Evolutionary conservation across 352 stramenopile genomes (phyloP).

Genomic region (Globisporangium parvum): DNA sequence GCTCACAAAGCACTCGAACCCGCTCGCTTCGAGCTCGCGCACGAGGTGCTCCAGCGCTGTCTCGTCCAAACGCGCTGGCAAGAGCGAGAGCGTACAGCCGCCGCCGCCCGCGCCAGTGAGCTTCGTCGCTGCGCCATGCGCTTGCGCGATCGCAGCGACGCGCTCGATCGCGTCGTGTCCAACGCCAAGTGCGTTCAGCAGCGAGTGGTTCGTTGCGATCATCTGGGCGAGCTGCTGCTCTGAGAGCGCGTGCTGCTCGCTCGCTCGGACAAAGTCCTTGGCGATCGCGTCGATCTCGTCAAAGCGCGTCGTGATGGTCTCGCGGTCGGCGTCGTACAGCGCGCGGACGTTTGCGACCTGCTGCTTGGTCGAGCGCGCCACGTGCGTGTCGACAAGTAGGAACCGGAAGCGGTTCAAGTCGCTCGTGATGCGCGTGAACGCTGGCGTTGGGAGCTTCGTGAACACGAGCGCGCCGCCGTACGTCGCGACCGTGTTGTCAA

Average conservation of each 20-base stretch:
- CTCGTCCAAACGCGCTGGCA: conserved; percentile 41
- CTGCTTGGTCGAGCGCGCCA: conserved; percentile 83
- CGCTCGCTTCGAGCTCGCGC: conserved; percentile 33
- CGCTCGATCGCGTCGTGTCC: conserved; percentile 77
- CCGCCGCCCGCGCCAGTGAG: conserved; percentile 87
- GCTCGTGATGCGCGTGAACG: conserved; percentile 36
- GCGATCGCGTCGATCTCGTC: conserved; percentile 76
- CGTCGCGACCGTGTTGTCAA: conserved; percentile 90
- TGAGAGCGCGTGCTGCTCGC: conserved; percentile 29
- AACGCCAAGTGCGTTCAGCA: conserved; percentile 77
- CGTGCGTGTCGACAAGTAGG: conserved; percentile 88
- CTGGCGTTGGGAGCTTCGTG: conserved; percentile 39
- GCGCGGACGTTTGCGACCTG: conserved; percentile 74
- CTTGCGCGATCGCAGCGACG: not conserved
- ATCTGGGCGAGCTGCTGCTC: conserved; percentile 34
- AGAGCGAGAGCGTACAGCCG: conserved; percentile 84
- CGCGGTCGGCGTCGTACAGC: conserved; percentile 47
- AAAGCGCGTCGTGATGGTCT: conserved; percentile 49
- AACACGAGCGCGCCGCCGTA: conserved; percentile 87
- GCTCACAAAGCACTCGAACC: conserved; percentile 55
- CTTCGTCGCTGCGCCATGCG: conserved; percentile 72
- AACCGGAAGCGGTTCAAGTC: conserved; percentile 74
- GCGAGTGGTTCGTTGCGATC: conserved; percentile 68
- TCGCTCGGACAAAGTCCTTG: conserved; percentile 44
- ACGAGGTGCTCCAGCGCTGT: conserved; percentile 36